Percentiles rank a stretch among this genome's conserved stretches.
These are phyloP conservation scores for Nannochloropsis gaditana DNA, from an alignment of 108 stramenopile genomes.

Conservation along the genomic window DNA sequence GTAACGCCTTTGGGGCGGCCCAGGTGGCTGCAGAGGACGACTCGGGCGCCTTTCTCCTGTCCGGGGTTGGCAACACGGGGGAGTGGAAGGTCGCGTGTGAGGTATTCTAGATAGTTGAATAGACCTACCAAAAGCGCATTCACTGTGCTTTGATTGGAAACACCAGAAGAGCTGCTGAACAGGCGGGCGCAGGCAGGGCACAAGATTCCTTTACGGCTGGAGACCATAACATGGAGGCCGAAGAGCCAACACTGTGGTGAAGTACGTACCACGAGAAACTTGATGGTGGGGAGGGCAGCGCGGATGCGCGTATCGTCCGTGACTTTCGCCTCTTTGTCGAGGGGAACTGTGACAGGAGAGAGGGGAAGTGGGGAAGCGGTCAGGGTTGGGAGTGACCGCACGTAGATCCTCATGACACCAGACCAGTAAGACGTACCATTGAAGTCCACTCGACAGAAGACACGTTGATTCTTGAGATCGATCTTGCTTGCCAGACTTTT, in stretches of 20 bases:
- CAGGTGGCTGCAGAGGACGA: slow-evolving; percentile 12
- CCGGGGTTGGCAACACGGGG: background rate
- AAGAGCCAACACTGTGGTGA: background rate
- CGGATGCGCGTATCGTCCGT: slow-evolving; percentile 54
- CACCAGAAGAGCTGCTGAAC: background rate
- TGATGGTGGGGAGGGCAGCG: slow-evolving; percentile 52
- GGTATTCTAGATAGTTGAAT: background rate
- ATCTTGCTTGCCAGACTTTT: slow-evolving; percentile 70
- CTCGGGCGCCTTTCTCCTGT: slow-evolving; percentile 22
- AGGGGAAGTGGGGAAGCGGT: background rate
- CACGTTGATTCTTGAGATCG: slow-evolving; percentile 76
- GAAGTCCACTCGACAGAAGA: slow-evolving; percentile 86
- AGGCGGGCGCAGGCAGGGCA: background rate
- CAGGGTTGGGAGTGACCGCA: background rate
- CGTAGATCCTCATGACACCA: background rate
- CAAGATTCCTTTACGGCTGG: background rate
- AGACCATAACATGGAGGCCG: background rate
- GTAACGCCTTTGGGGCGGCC: slow-evolving; percentile 54
- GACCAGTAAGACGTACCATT: slow-evolving; percentile 40
- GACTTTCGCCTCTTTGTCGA: slow-evolving; percentile 28
- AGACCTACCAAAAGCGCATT: background rate
- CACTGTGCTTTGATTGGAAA: background rate
- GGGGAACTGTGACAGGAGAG: background rate
- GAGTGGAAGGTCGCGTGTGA: background rate
- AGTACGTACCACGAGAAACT: slow-evolving; percentile 26